These are phyloP conservation scores for Fusarium gaditjirri DNA, from an alignment of 2,329 filamentous ascomycete genomes.

Conservation along the genomic window DNA sequence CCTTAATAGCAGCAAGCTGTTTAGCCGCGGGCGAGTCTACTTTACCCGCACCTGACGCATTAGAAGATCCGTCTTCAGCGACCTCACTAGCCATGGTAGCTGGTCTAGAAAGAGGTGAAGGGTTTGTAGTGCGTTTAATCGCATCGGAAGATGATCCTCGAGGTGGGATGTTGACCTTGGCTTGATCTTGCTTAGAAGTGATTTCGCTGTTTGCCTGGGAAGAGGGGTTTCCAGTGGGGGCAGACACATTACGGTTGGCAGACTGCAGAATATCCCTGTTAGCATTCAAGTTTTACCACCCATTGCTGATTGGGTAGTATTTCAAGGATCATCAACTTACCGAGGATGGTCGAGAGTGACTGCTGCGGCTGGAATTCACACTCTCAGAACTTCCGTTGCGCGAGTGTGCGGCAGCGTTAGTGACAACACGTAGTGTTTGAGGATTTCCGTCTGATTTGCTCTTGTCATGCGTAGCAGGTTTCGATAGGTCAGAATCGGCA, in stretches of 20 bases:
- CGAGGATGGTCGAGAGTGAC: constrained; percentile 70
- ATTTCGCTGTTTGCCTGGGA: constrained; percentile 59
- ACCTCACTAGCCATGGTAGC: constrained; percentile 69
- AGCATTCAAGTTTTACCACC: constrained; percentile 54
- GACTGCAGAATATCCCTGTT: constrained; percentile 64
- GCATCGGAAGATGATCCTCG: constrained; percentile 74
- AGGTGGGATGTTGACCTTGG: constrained; percentile 68
- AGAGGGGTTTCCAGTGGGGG: constrained; percentile 65
- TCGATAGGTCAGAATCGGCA: constrained; percentile 53
- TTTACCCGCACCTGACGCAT: constrained; percentile 50
- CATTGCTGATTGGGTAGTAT: constrained; percentile 58
- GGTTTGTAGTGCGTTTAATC: constrained; percentile 71
- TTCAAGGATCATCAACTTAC: constrained; percentile 62
- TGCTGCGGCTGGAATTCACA: constrained; percentile 66
- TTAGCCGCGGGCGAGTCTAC: constrained; percentile 78
- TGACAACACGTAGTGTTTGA: constrained; percentile 54
- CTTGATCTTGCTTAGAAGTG: constrained; percentile 62
- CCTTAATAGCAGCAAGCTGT: constrained; percentile 86
- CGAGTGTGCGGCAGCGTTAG: constrained; percentile 45
- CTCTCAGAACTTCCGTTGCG: constrained; percentile 74
- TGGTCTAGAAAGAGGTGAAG: constrained; percentile 80
- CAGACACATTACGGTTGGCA: constrained; percentile 67
- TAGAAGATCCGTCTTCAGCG: constrained; percentile 55
- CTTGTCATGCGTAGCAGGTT: constrained; percentile 37
- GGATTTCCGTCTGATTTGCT: constrained; percentile 51